phyloP scores from a whole-genome alignment of 2,329 filamentous ascomycete genomes.

The Calycina marina region DNA sequence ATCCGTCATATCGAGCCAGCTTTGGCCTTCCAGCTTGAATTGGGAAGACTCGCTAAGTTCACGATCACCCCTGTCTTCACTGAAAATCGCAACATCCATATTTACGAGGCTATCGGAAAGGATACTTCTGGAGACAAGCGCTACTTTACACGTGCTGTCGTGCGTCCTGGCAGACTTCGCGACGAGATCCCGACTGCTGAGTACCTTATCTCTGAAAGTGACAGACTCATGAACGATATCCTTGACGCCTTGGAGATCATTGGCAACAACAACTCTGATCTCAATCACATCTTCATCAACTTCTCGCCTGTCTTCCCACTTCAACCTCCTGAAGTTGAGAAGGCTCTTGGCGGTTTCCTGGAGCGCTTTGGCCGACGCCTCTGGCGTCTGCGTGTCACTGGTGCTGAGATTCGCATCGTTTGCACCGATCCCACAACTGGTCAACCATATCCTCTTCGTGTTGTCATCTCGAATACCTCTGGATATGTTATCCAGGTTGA shows the following conservation, averaged over 20 bases:
- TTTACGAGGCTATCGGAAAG: conserved; percentile 94
- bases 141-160: conserved; percentile 94
- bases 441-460: conserved; percentile 78
- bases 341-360: conserved; percentile 86
- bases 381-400: conserved; percentile 92
- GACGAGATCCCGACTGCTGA: conserved; percentile 98
- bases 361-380: conserved; percentile 90
- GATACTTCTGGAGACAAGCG: conserved; percentile 91
- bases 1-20: conserved; percentile 97
- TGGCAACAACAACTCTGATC: conserved; percentile 96
- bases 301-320: conserved; percentile 95
- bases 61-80: conserved; percentile 97
- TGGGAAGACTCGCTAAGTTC: conserved; percentile 89
- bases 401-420: conserved; percentile 95
- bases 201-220: conserved; percentile 94
- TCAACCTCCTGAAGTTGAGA: conserved; percentile 75
- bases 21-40: conserved; percentile 95
- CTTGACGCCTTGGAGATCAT: conserved; percentile 96
- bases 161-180: conserved; percentile 81
- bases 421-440: conserved; percentile 83
- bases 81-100: conserved; percentile 97
- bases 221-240: conserved; percentile 94
- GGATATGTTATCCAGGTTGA: conserved; percentile 97
- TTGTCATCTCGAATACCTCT: conserved; percentile 95
- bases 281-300: conserved; percentile 99